These are phyloP conservation scores for Petunia secreta DNA, from an alignment of 257 asterid species.

Conservation along the genomic window DNA sequence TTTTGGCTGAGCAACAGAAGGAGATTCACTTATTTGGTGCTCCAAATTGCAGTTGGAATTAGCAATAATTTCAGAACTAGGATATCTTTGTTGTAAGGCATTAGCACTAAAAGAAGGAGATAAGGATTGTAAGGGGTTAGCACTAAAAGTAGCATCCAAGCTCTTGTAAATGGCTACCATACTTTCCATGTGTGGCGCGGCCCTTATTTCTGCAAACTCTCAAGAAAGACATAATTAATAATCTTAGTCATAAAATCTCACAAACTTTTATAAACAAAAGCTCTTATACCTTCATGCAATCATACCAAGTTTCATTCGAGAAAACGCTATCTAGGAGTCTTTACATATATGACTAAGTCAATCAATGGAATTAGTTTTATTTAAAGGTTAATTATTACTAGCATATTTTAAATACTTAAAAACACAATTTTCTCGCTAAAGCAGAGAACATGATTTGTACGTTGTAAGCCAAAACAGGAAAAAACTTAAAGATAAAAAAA, in stretches of 20 bases:
- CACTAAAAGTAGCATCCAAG: conserved; percentile 56
- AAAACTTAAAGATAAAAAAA: no score
- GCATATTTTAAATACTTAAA: no score
- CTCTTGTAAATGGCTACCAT: conserved; percentile 54
- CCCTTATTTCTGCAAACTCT: conserved; percentile 57
- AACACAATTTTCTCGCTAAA: no score
- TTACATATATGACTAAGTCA: no score
- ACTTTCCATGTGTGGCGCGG: conserved; percentile 68
- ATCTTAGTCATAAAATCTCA: no score
- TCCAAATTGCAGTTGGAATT: conserved; percentile 38
- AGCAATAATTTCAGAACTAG: conserved; percentile 38
- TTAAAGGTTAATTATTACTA: no score
- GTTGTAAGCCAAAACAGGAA: no score
- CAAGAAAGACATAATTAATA: neutral
- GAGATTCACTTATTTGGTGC: conserved; percentile 37
- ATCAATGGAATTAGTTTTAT: no score
- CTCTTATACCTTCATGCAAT: neutral
- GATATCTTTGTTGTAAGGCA: conserved; percentile 35
- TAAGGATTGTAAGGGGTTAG: no score
- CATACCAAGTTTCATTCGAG: no score
- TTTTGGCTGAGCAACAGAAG: conserved; percentile 36
- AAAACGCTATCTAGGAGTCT: no score
- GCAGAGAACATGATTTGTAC: no score
- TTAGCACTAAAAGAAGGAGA: conserved; percentile 18
- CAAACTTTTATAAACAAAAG: neutral